phyloP scores from a whole-genome alignment of 495 filamentous ascomycete genomes.

The Penicillium dipodomyicola region DNA sequence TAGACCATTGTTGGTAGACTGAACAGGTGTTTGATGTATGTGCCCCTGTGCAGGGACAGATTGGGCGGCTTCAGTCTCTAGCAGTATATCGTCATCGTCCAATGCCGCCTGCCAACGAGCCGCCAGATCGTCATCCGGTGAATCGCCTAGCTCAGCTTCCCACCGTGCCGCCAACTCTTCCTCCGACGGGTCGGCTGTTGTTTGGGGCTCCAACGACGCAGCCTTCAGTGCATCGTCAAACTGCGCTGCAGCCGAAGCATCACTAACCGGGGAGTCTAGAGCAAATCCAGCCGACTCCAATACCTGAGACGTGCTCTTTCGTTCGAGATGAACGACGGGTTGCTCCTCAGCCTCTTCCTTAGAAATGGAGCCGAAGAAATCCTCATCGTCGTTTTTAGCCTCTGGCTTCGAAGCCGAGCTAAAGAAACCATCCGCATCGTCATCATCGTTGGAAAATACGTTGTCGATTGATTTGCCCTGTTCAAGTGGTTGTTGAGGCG shows the following conservation, averaged over 20 bases:
- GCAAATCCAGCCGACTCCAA: constrained; percentile 33
- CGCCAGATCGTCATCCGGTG: constrained; percentile 61
- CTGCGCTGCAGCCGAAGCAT: constrained; percentile 34
- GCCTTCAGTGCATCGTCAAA: constrained; percentile 34
- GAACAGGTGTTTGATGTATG: constrained; percentile 18
- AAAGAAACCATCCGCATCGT: constrained; percentile 43
- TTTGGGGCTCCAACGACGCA: constrained; percentile 20
- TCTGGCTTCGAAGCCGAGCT: constrained; percentile 16
- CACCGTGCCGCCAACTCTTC: constrained; percentile 75
- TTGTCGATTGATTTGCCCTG: constrained; percentile 23
- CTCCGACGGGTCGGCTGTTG: constrained; percentile 34
- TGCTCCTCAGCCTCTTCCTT: constrained; percentile 4
- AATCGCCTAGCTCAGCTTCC: constrained; percentile 72
- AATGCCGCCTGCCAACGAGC: constrained; percentile 83
- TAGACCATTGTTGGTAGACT: constrained; percentile 5
- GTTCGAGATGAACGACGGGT: constrained; percentile 29
- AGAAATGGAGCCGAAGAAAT: constrained; percentile 27
- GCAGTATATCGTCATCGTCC: constrained; percentile 76
- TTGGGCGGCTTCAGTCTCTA: constrained; percentile 57
- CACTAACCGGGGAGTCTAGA: constrained; percentile 32
- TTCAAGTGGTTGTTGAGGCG: constrained; percentile 18
- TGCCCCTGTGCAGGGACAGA: constrained; percentile 23
- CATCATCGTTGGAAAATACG: constrained; percentile 39
- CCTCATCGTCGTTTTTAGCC: background rate
- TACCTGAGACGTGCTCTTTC: constrained; percentile 47